Evolutionary conservation across 306 rosid genomes (phyloP), one percentile per base, ranked within the genome.

Genomic region (Rosa persica): DNA sequence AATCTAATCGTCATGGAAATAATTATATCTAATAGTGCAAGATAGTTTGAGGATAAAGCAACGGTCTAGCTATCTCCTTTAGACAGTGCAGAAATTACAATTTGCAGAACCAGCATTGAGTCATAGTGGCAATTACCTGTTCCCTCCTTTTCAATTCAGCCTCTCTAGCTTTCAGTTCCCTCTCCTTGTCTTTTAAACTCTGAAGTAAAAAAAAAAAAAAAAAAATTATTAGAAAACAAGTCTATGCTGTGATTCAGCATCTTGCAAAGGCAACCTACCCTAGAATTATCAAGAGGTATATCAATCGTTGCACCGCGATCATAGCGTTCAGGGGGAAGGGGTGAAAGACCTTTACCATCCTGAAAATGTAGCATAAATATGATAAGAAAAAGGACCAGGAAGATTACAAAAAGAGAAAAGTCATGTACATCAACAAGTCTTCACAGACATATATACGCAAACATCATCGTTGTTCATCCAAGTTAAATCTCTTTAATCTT

Each of bases 121-220:
- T 47, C 70, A 83, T 68, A 39, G 69, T 38, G 76, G 75, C 55
- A 85, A 68, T 78, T 86, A 93, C 99, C 92, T 91, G 96, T 80
- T 93, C 99, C 92, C 86, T 93, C 85, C 43, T 91, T 83, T 73
- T 93, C 87, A 95, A 83, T 74, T 95, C 98, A 82, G 93, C 83
- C 78, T 95, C 98, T 89, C 72, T 88, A 51, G 94, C 96, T 80
- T 84, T 87, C 85, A 95, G 98, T 74, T 91, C 94, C 88, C 79
- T 95, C 88, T 95, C 98, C 89, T 90, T 93, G 46, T 90, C 71
- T 82, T 88, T 89, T 74, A 83, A 6, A 81, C 86, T 93, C 99
- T 93, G 81, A 36, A 76, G 65, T 77, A 81, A 62, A 54, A 72
- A 44, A 48, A 73, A 75, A 73, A 75, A 42, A 70, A 30, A 30